Conservation (phyloP, 179 eudicot genomes). For the Sideroxylon spinosum region DNA sequence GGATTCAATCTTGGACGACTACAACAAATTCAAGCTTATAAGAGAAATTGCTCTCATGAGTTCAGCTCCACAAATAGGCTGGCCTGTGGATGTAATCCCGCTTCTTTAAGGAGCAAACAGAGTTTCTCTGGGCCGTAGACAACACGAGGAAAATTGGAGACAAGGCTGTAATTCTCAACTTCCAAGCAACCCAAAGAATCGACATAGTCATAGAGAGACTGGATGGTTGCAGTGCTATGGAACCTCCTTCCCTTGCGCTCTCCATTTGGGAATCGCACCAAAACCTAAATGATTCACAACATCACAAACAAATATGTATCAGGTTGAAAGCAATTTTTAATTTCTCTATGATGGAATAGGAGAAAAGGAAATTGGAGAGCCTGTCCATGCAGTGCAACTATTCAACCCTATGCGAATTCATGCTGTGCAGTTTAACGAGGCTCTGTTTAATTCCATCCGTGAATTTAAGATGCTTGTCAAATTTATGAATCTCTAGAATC, state of each 20-base stretch:
- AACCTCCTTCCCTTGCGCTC: conserved; percentile 88
- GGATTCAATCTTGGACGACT: conserved; percentile 10
- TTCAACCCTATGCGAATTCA: not conserved
- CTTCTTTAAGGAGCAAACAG: conserved; percentile 65
- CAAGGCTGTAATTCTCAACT: conserved; percentile 63
- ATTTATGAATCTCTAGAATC: not conserved
- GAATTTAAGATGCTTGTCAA: not conserved
- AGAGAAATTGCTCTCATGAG: conserved; percentile 31
- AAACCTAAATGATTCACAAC: conserved; percentile 45
- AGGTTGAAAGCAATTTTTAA: not conserved
- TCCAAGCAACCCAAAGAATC: conserved; percentile 84
- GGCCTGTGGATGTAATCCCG: conserved; percentile 91
- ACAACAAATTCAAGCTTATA: not conserved
- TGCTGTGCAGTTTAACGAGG: not conserved
- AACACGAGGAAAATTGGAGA: conserved; percentile 85
- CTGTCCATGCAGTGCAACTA: conserved; percentile 2
- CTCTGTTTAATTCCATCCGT: not conserved
- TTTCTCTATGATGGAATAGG: not conserved
- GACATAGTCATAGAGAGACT: conserved; percentile 80
- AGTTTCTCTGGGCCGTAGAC: conserved; percentile 75
- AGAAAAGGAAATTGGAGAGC: not conserved
- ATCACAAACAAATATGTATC: not conserved
- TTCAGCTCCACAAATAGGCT: conserved; percentile 82
- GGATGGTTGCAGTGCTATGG: conserved; percentile 56
- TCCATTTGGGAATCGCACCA: conserved; percentile 93